Evolutionary conservation across 192 early-diverging fungal species (phyloP).

Genomic region (Coemansia sp.): DNA sequence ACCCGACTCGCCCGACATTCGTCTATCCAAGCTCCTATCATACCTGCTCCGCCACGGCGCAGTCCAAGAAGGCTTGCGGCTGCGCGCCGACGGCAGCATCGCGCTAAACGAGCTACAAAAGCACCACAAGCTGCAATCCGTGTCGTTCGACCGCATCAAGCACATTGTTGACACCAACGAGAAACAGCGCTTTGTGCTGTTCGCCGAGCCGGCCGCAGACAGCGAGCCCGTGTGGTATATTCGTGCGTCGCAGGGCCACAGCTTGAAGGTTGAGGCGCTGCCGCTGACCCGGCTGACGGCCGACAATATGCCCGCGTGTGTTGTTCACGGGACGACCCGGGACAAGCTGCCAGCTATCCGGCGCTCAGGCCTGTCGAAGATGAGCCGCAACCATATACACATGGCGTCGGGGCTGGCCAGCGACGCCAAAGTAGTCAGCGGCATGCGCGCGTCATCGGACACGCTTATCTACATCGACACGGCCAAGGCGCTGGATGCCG

Average conservation of each 20-base stretch:
- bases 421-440: conserved; percentile 68
- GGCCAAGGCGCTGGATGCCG: conserved; percentile 63
- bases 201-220: conserved; percentile 13
- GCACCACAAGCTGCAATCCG: conserved; percentile 55
- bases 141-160: conserved; percentile 61
- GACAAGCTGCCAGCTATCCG: conserved; percentile 36
- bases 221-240: conserved; percentile 55
- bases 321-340: conserved; percentile 34
- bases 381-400: conserved; percentile 89
- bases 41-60: conserved; percentile 86
- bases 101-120: conserved; percentile 59
- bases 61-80: conserved; percentile 64
- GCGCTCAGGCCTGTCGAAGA: conserved; percentile 61
- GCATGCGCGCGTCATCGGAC: conserved; percentile 65
- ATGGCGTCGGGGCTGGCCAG: conserved; percentile 69
- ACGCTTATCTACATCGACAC: conserved; percentile 81
- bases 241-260: conserved; percentile 87
- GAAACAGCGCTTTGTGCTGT: conserved; percentile 75
- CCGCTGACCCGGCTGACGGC: conserved; percentile 28
- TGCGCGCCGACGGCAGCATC: conserved; percentile 75
- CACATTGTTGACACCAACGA: conserved; percentile 69
- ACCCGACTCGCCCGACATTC: conserved; percentile 44
- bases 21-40: conserved; percentile 71
- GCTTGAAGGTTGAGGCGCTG: conserved; percentile 43
- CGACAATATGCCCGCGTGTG: conserved; percentile 18